phyloP scores from a whole-genome alignment of 805 yeast genomes.

The Sporopachydermia quercuum region DNA sequence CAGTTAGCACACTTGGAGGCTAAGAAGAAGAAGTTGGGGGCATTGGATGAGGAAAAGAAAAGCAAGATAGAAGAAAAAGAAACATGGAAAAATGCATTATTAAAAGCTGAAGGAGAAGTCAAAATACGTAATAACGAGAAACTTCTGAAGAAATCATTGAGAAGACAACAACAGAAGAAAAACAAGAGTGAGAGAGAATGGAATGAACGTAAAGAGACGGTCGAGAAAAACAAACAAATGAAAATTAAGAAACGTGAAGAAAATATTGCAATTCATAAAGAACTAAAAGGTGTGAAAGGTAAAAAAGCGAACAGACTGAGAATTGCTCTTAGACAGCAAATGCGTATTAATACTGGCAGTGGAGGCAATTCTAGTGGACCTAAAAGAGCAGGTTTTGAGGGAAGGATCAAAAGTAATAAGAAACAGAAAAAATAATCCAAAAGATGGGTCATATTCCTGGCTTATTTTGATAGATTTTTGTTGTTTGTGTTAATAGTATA shows the following conservation, averaged over 20 bases:
- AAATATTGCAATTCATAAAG: slow-evolving; percentile 72
- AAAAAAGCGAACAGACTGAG: slow-evolving; percentile 57
- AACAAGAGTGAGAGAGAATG: slow-evolving; percentile 82
- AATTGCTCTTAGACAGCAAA: slow-evolving; percentile 12
- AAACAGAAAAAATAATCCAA: slow-evolving; percentile 13
- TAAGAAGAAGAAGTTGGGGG: slow-evolving; percentile 48
- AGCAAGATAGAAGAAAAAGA: slow-evolving; percentile 49
- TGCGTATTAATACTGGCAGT: no score
- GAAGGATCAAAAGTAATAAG: slow-evolving; percentile 27
- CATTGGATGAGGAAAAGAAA: slow-evolving; percentile 48
- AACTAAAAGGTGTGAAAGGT: slow-evolving; percentile 68
- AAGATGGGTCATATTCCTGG: background rate
- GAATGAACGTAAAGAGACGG: slow-evolving; percentile 76
- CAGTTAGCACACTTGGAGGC: slow-evolving; percentile 66
- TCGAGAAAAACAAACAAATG: slow-evolving; percentile 57
- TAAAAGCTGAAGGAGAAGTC: slow-evolving; percentile 71
- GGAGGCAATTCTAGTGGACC: no score
- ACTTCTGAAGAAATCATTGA: slow-evolving; percentile 71
- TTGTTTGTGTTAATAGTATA: no score
- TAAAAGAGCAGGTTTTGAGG: slow-evolving; percentile 85
- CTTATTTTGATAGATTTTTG: background rate
- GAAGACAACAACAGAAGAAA: slow-evolving; percentile 70
- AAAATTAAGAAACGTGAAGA: slow-evolving; percentile 84
- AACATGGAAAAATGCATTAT: slow-evolving; percentile 73
- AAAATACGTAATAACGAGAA: slow-evolving; percentile 85